These are phyloP conservation scores for Paramecium pentaurelia DNA, from an alignment of 73 alveolate species.

Conservation along the genomic window DNA sequence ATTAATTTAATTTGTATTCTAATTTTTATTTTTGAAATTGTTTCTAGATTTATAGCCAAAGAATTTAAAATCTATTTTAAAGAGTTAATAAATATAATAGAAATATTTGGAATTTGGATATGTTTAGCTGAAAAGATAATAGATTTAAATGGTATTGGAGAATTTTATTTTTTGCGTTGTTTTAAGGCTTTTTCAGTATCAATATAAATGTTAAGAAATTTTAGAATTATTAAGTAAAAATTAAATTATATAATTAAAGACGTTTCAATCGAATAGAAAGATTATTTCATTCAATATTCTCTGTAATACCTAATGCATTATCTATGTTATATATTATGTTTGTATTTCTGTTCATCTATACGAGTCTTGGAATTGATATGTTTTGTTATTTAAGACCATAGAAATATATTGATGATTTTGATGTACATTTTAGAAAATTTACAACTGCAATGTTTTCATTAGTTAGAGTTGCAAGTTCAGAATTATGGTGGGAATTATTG, in stretches of 20 bases:
- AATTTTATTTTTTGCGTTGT: neutral
- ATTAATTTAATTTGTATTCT: neutral
- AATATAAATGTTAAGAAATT: neutral
- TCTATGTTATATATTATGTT: constrained; percentile 34
- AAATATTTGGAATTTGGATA: neutral
- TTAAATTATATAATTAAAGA: neutral
- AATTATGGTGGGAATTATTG: constrained; percentile 12
- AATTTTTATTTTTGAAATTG: neutral
- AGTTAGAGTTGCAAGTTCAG: constrained; percentile 45
- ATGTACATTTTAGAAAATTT: constrained; percentile 31
- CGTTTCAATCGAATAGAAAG: constrained; percentile 20
- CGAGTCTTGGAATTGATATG: constrained; percentile 3
- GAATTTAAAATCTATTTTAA: neutral
- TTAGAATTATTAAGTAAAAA: neutral
- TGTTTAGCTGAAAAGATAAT: neutral
- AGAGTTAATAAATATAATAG: neutral
- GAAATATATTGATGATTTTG: neutral
- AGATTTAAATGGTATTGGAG: neutral
- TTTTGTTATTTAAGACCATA: constrained; percentile 27
- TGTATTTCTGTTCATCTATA: constrained; percentile 10
- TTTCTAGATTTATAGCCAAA: neutral
- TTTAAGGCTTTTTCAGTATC: neutral
- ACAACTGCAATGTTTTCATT: constrained; percentile 49
- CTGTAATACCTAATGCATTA: constrained; percentile 25
- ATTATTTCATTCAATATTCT: constrained; percentile 27